Conservation (phyloP, 345 rosid genomes). For the Citrus inodora region DNA sequence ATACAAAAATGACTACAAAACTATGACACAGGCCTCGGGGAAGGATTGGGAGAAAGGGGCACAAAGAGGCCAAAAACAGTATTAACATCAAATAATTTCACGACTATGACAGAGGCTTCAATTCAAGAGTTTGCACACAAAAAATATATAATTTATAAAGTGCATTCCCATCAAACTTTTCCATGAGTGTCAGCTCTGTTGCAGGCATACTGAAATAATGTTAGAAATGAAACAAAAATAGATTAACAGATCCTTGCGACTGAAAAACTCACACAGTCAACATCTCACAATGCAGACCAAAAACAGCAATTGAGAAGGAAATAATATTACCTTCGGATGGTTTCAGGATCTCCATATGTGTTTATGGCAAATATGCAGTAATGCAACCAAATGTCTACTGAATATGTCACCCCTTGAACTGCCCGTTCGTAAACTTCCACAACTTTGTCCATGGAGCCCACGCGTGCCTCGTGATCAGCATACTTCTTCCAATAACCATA, state of each 20-base stretch:
- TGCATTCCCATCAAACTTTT: slow-evolving; percentile 63
- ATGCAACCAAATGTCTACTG: slow-evolving; percentile 97
- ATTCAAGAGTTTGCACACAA: slow-evolving; percentile 35
- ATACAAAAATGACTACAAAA: slow-evolving; percentile 33
- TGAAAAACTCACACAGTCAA: slow-evolving; percentile 28
- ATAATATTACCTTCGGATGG: slow-evolving; percentile 80
- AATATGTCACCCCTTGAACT: slow-evolving; percentile 86
- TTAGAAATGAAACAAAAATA: slow-evolving; percentile 50
- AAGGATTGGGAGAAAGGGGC: slow-evolving; percentile 23
- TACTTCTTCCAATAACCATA: slow-evolving; percentile 99
- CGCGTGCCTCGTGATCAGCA: slow-evolving; percentile 91
- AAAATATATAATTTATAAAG: slow-evolving; percentile 37
- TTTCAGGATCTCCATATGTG: slow-evolving; percentile 93
- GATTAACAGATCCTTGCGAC: slow-evolving; percentile 30
- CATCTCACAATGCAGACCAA: slow-evolving; percentile 25
- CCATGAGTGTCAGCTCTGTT: slow-evolving; percentile 67
- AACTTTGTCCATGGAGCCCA: slow-evolving; percentile 87
- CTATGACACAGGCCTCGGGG: slow-evolving; percentile 34
- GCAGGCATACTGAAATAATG: slow-evolving; percentile 60
- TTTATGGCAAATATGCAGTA: slow-evolving; percentile 77
- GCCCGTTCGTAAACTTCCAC: slow-evolving; percentile 97
- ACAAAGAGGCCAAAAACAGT: slow-evolving; percentile 21
- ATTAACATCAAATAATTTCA: slow-evolving; percentile 26
- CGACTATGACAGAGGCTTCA: slow-evolving; percentile 32
- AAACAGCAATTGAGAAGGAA: slow-evolving; percentile 17